A percentile compares a stretch with the other conserved stretches of the same genome.
Evolutionary conservation across 192 early-diverging fungal genomes (phyloP).

Genomic region (Phlyctochytrium planicorne): DNA sequence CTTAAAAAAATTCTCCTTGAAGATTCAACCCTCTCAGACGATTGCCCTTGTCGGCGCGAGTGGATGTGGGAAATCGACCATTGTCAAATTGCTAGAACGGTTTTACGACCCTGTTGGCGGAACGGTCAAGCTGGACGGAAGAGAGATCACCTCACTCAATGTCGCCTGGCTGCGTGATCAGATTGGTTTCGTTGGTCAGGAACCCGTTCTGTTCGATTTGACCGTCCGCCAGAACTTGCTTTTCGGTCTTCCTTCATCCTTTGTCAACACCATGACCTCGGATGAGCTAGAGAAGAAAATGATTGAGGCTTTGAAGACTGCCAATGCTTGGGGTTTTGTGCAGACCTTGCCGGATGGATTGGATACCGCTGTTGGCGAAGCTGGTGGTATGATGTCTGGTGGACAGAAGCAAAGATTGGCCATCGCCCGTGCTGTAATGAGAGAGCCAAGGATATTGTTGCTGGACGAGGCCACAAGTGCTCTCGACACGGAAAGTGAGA

Average conservation of each 20-base stretch:
- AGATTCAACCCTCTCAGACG: slow-evolving; percentile 65
- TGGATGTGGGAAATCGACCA: slow-evolving; percentile 75
- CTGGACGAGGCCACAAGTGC: slow-evolving; percentile 60
- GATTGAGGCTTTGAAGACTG: slow-evolving; percentile 50
- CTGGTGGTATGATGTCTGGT: slow-evolving; percentile 66
- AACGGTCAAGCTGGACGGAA: slow-evolving; percentile 76
- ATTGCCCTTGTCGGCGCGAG: slow-evolving; percentile 85
- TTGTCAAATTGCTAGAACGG: slow-evolving; percentile 58
- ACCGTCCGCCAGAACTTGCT: slow-evolving; percentile 83
- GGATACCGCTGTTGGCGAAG: slow-evolving; percentile 81
- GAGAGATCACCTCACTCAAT: slow-evolving; percentile 76
- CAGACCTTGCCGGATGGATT: slow-evolving; percentile 74
- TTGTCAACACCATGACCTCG: slow-evolving; percentile 41
- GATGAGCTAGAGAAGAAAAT: slow-evolving; percentile 48
- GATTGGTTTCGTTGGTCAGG: slow-evolving; percentile 89
- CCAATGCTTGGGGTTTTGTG: slow-evolving; percentile 83
- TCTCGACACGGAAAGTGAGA: slow-evolving; percentile 54
- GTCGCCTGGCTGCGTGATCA: slow-evolving; percentile 77
- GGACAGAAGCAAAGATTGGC: slow-evolving; percentile 96
- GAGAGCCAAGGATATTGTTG: slow-evolving; percentile 77
- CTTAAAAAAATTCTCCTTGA: slow-evolving; percentile 53
- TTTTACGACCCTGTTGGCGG: slow-evolving; percentile 45
- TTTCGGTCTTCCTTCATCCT: slow-evolving; percentile 60
- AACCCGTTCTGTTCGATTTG: slow-evolving; percentile 79
- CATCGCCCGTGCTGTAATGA: slow-evolving; percentile 88